Base-by-base conservation (phyloP, 139 green algal species). In the Micractinium conductrix region DNA sequence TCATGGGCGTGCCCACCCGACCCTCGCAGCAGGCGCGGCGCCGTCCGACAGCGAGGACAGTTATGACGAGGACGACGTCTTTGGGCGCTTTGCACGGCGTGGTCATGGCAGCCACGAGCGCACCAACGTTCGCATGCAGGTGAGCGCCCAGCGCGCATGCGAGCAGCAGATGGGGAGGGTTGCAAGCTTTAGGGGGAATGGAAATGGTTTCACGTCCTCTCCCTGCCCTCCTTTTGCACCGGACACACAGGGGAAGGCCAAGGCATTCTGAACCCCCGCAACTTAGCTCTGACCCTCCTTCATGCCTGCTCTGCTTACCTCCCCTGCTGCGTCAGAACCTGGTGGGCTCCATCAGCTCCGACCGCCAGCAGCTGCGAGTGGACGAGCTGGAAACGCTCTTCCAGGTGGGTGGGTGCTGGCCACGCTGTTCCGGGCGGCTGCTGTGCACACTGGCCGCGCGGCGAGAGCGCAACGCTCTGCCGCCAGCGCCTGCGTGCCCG, bases 381-480 rank as follows among this genome's bases (percentile, higher is more conserved):
- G 84, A 76, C 10, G 92, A 95, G 86, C 89, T 95, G 48, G 86
- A 93, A 2, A 26, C 88, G 62, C 84, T 95, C 60, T 95, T 95
- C 87, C 42, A 85, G 62, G 65, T 67, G 55, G 10, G 74, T 33
- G 17, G 0, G 24, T n/a, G n/a, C n/a, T n/a, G n/a, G n/a, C n/a
- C n/a, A n/a, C n/a, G n/a, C n/a, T n/a, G n/a, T n/a, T n/a, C n/a
- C n/a, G n/a, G n/a, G n/a, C n/a, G n/a, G n/a, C n/a, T n/a, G n/a
- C n/a, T n/a, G n/a, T n/a, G n/a, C n/a, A n/a, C n/a, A n/a, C n/a
- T n/a, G n/a, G n/a, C n/a, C n/a, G n/a, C n/a, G n/a, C n/a, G n/a
- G n/a, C n/a, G n/a, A n/a, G n/a, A n/a, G n/a, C n/a, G n/a, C n/a
- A n/a, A n/a, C n/a, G n/a, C n/a, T n/a, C n/a, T n/a, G n/a, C n/a